Percentiles rank a stretch among this genome's conserved stretches.
Conservation (phyloP, 768 basidiomycete genomes). For the Mycena olivaceomarginata region DNA sequence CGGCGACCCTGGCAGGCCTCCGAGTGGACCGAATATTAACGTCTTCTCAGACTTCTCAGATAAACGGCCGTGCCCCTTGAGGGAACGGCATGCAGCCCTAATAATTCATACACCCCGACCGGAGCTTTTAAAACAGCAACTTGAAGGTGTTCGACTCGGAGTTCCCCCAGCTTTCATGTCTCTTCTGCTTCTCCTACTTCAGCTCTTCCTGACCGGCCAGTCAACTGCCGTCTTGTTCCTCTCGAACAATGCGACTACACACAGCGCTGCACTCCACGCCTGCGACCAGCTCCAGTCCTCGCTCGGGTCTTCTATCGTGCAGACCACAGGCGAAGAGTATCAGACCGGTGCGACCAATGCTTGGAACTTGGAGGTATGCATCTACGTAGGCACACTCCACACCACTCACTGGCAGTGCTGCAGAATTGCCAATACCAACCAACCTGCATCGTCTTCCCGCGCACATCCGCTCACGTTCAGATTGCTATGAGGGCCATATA, state of each 20-base stretch:
- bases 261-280: slow-evolving; percentile 21
- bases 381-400: background rate
- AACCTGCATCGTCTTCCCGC: background rate
- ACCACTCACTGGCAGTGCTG: background rate
- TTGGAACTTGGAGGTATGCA: slow-evolving; percentile 40
- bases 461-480: background rate
- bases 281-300: slow-evolving; percentile 28
- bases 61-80: too few species aligned
- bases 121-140: background rate
- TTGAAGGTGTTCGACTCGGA: too few species aligned
- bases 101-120: too few species aligned
- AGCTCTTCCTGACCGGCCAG: background rate
- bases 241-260: slow-evolving; percentile 14
- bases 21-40: too few species aligned
- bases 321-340: slow-evolving; percentile 31
- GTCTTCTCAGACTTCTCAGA: too few species aligned
- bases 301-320: slow-evolving; percentile 34
- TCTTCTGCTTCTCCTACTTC: background rate
- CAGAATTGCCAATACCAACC: slow-evolving; percentile 42
- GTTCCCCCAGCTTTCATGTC: background rate
- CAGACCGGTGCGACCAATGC: slow-evolving; percentile 32
- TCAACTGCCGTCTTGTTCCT: slow-evolving; percentile 21
- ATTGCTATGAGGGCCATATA: background rate
- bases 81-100: too few species aligned
- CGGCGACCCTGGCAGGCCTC: too few species aligned